Evolutionary conservation across 2,329 filamentous ascomycete species (phyloP).

Genomic region (Elsinoe perseae): DNA sequence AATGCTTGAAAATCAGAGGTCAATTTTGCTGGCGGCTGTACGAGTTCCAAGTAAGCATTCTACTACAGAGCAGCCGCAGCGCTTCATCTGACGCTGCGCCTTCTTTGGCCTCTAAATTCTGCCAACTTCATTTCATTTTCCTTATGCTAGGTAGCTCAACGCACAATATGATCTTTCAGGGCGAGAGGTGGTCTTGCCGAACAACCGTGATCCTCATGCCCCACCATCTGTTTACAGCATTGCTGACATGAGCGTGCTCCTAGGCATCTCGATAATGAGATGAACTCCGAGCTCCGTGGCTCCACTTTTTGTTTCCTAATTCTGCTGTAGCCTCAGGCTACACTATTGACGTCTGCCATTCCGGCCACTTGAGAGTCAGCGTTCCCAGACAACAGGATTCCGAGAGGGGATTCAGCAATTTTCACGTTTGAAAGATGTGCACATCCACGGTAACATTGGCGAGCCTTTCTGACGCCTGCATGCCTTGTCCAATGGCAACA

Average conservation of each 20-base stretch:
- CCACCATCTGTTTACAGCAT: background rate
- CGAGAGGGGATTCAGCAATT: slow-evolving; percentile 1
- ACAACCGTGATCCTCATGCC: background rate
- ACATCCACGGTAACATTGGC: background rate
- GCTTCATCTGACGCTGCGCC: background rate
- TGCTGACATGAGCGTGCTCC: background rate
- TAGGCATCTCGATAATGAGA: slow-evolving; percentile 9
- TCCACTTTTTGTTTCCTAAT: background rate
- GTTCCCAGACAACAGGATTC: background rate
- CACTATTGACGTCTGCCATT: background rate
- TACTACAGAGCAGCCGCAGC: background rate
- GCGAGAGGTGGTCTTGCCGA: background rate
- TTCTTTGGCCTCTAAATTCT: too few species aligned
- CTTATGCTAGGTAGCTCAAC: background rate
- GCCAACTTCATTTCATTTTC: too few species aligned
- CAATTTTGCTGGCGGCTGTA: background rate
- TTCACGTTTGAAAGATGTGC: background rate
- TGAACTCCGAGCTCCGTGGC: slow-evolving; percentile 12
- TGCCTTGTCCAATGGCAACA: background rate
- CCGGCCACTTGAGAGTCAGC: background rate
- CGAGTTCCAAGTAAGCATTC: background rate
- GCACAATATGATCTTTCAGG: background rate
- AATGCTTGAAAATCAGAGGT: background rate
- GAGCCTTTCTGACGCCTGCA: background rate
- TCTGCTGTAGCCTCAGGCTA: slow-evolving; percentile 10